Base-by-base conservation (phyloP, 2,329 filamentous ascomycete genomes). In the Tympanopsis confertula region DNA sequence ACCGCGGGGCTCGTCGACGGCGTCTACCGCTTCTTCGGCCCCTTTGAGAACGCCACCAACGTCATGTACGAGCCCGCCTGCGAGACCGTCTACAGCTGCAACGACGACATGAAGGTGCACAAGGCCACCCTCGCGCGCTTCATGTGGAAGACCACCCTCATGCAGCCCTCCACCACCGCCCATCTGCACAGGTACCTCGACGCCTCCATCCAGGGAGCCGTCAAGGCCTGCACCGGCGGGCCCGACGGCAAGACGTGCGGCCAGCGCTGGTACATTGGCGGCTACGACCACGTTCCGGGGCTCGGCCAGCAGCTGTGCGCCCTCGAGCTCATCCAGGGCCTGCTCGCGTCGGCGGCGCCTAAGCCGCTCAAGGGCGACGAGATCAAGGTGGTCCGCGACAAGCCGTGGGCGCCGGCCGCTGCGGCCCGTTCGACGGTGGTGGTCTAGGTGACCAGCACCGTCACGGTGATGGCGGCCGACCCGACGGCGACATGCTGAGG, bases 51-150 rank as follows among this genome's bases (percentile, higher is more conserved):
- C 46, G 57, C 65, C 4, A 70, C 72, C 17, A 61, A 74, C 49
- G 58, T 82, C 55, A 75, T 84, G 70, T 75, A 65, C 49, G 79
- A 85, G 55, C 63, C 64, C 35, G 71, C 74, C 13, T 85, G 80
- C 59, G 80, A 85, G 54, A 58, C 55, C 3, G 55, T 62, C 41
- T 56, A 59, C 38, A 62, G 50, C 1, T 86, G 81, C 56, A 71
- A 74, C 50, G 64, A 58, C 36, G 78, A 83, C 54, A 75, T 78
- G 65, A 69, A 67, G 47, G 74, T 72, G 5, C 82, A 79, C 68
- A 86, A 85, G 58, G 78, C 68, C 30, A 80, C 78, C 51, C 63
- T 82, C 20, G 63, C 75, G 19, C 73, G 77, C 38, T 80, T 77
- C 59, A 70, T 81, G 61, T 78, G 69, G 58, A 64, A 69, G 35